phyloP scores from a whole-genome alignment of 148 eudicot species.

The Nyssa sinensis region DNA sequence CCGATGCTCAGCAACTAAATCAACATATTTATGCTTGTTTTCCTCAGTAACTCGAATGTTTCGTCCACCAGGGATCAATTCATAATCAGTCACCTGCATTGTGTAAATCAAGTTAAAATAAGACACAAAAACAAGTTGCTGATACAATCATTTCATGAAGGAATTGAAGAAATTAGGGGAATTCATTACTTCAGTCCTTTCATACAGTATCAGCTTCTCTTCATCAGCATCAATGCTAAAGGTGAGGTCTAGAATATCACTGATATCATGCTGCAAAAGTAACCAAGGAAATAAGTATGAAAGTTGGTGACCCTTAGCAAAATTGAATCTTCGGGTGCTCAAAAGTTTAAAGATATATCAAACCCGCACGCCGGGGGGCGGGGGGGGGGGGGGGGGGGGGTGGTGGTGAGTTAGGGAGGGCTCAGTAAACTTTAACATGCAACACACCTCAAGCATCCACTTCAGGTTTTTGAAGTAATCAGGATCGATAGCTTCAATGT shows the following conservation, averaged over 20 bases:
- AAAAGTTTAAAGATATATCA: too few relatives aligned
- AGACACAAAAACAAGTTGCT: not conserved
- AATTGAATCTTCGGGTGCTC: not conserved
- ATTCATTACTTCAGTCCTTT: conserved; percentile 61
- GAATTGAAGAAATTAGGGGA: conserved; percentile 1
- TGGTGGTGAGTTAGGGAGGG: too few relatives aligned
- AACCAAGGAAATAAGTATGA: not conserved
- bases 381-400: not conserved
- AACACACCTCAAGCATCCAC: conserved; percentile 96
- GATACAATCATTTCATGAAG: not conserved
- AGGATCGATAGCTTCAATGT: conserved; percentile 97
- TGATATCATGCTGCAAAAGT: conserved; percentile 79
- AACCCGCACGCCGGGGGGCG: too few relatives aligned
- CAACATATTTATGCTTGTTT: conserved; percentile 94
- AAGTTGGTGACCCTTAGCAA: not conserved
- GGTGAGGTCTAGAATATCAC: conserved; percentile 85
- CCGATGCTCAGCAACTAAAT: conserved; percentile 91
- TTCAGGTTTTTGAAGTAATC: conserved; percentile 92
- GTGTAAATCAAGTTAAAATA: not conserved
- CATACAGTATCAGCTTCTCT: conserved; percentile 87
- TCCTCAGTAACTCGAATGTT: conserved; percentile 96
- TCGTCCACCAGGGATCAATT: conserved; percentile 86
- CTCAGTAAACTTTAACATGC: not conserved
- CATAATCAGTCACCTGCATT: conserved; percentile 89
- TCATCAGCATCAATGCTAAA: conserved; percentile 99